These are phyloP conservation scores for Pelargonium cotyledonis DNA, from an alignment of 441 rosid species.

Conservation along the genomic window DNA sequence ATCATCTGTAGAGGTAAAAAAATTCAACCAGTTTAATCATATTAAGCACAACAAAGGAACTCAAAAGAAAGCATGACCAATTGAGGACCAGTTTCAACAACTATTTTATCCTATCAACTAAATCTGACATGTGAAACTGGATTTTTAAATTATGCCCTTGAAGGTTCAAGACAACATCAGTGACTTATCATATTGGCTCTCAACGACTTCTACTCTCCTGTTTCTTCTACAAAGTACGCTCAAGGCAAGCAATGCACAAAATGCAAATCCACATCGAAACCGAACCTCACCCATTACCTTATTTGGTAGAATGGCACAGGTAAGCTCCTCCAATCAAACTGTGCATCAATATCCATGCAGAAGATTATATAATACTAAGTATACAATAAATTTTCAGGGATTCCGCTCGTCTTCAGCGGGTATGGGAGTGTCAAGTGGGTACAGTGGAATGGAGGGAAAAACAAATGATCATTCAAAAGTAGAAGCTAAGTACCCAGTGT, in stretches of 20 bases:
- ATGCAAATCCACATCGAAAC: slow-evolving; percentile 33
- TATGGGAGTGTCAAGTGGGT: slow-evolving; percentile 42
- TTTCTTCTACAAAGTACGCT: slow-evolving; percentile 56
- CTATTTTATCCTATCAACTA: neutral
- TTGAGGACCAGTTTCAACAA: neutral
- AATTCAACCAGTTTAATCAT: slow-evolving; percentile 12
- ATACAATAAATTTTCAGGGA: slow-evolving; percentile 32
- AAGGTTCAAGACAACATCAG: slow-evolving; percentile 43
- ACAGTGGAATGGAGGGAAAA: slow-evolving; percentile 49
- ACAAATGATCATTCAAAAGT: slow-evolving; percentile 39
- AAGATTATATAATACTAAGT: slow-evolving; percentile 14
- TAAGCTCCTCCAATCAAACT: slow-evolving; percentile 30
- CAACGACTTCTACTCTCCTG: slow-evolving; percentile 57
- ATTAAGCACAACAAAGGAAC: neutral
- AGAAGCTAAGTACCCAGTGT: slow-evolving; percentile 76
- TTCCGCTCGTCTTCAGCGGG: slow-evolving; percentile 38
- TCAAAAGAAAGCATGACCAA: neutral
- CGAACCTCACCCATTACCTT: slow-evolving; percentile 38
- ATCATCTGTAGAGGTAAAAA: slow-evolving; percentile 45
- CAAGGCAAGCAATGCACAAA: slow-evolving; percentile 43
- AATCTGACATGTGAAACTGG: slow-evolving; percentile 11
- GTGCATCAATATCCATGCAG: slow-evolving; percentile 13
- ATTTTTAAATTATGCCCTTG: slow-evolving; percentile 19
- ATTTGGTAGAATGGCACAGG: slow-evolving; percentile 52
- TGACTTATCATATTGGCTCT: slow-evolving; percentile 63